Evolutionary conservation across 2,329 filamentous ascomycete species (phyloP), one percentile per base, ranked within the genome.

Genomic region (Zasmidium angulare): DNA sequence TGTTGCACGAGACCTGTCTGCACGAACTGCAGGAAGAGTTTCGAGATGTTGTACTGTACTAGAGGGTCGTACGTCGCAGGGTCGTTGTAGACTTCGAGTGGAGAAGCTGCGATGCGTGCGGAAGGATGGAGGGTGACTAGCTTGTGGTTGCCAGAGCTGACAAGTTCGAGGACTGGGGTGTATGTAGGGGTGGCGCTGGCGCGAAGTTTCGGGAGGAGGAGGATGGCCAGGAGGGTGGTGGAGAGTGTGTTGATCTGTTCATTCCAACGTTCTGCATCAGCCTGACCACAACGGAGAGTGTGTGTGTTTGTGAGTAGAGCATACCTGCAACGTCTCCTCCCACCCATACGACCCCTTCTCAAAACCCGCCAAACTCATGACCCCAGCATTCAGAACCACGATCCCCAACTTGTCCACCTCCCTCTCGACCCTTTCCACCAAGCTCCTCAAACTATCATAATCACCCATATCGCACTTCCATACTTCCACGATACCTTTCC

Each of bases 241-340:
- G 83, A 84, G 1, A 87, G 71, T 1, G 80, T 76, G 66, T 87
- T 86, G 63, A 86, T 81, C 29, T 36, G 29, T 7, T 7, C 7
- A 14, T 36, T 14, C 29, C 14, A 7, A 14, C 29, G 14, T 7
- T 36, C 29, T 7, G 29, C 29, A 36, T n/a, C n/a, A n/a, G n/a
- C n/a, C n/a, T n/a, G n/a, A n/a, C n/a, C n/a, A n/a, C n/a, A n/a
- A n/a, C n/a, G n/a, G n/a, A n/a, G n/a, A n/a, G n/a, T n/a, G n/a
- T n/a, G n/a, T n/a, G n/a, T n/a, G n/a, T n/a, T n/a, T n/a, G n/a
- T 36, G 14, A 7, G 14, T 7, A 36, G 14, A 36, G 21, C 48
- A 19, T 17, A 50, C 49, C 68, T 87, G 84, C 11, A 87, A 63
- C 1, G 77, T 81, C 53, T 72, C 68, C 64, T 79, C 76, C 71